Evolutionary conservation across 768 basidiomycete genomes (phyloP).

Genomic region (Termitomyces sp.): DNA sequence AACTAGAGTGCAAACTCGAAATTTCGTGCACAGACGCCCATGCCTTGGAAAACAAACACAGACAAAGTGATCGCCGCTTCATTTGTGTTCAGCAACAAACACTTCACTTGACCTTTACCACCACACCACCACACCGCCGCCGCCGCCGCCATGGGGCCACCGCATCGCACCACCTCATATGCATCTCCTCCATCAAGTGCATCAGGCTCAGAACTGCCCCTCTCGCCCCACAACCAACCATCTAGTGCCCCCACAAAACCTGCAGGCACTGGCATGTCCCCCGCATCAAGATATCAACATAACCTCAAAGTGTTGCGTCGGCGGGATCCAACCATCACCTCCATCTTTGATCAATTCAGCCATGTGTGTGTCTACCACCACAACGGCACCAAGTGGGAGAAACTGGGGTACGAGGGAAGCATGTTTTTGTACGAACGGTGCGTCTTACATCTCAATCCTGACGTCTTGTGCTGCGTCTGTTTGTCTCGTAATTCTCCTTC

Average conservation of each 20-base stretch:
- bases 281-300: conserved; percentile 60
- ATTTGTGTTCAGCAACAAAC: neutral
- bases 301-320: conserved; percentile 80
- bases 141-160: conserved; percentile 24
- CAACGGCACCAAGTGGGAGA: conserved; percentile 74
- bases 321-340: conserved; percentile 72
- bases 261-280: conserved; percentile 50
- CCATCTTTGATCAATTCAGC: conserved; percentile 84
- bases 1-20: neutral
- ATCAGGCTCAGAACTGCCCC: conserved; percentile 7
- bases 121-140: conserved; percentile 2
- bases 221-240: conserved; percentile 4
- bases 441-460: conserved; percentile 17
- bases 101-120: neutral
- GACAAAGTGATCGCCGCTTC: conserved; percentile 1
- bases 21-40: conserved; percentile 3
- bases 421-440: conserved; percentile 88
- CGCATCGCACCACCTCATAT: conserved; percentile 20
- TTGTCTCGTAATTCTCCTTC: neutral
- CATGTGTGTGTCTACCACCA: conserved; percentile 81
- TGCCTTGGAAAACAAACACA: conserved; percentile 7
- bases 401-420: conserved; percentile 80
- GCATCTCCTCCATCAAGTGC: conserved; percentile 14
- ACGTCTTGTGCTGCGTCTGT: neutral
- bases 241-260: conserved; percentile 18